Evolutionary conservation across 2,329 filamentous ascomycete species (phyloP), one percentile per base, ranked within the genome.

Genomic region (Parascedosporium putredinis): DNA sequence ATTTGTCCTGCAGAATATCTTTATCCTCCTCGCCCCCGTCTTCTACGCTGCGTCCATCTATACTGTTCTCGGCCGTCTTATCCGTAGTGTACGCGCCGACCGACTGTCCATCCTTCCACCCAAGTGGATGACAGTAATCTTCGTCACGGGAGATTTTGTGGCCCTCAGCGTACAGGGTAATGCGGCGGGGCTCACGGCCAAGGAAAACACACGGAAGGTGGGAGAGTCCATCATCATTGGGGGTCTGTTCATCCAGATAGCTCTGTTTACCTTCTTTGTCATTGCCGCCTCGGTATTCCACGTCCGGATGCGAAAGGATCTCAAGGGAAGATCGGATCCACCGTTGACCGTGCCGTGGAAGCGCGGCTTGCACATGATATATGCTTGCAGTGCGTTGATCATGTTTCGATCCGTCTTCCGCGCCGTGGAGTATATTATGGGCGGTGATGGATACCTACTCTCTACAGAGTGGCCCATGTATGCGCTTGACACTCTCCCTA

Each of bases 161-260:
- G 73, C 71, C 2, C 75, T 81, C 56, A 27, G 71, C 2, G 59
- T 78, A 3, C 77, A 81, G 58, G 64, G 64, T 12, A 63, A 62
- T 24, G 73, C 73, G 14, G 67, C 62, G 12, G 68, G 68, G 1
- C 55, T 73, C 47, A 51, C 53, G 44, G 34, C 40, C 3, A 12
- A 48, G 24, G 38, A 38, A 10, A 33, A 20, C 16, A 29, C 46
- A 16, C 38, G 48, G 4, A 44, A 59, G 14, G 29, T 61, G 1
- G 73, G 72, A 10, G 62, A 73, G 53, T 66, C 70, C 14, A 60
- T 79, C 47, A 70, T 79, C 12, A 61, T 80, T 12, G 68, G 55
- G 3, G 77, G 77, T 7, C 61, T 82, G 2, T 62, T 73, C n/a
- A 58, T 78, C 2, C 78, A 82, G 55, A 66, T 81, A 2, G 34